Base-by-base conservation (phyloP, 139 green algal genomes). In the Mychonastes homosphaera region DNA sequence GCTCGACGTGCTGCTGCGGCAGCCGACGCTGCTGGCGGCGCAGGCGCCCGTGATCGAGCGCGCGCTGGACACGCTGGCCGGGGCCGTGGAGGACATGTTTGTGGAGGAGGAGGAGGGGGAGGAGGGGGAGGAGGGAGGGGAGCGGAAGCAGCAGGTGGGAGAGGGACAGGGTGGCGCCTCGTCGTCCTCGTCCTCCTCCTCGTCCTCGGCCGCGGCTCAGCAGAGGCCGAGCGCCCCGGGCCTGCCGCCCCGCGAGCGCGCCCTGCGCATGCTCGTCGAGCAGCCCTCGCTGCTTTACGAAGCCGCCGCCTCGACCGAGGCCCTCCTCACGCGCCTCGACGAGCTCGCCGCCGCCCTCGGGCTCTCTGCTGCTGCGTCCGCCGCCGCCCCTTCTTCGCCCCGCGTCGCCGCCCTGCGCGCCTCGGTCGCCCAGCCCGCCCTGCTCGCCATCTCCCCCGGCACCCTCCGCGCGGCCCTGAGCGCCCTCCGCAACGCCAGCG, bases 231-330 rank as follows among this genome's bases (percentile, higher is more conserved):
- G 51, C 34, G 62, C 69, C 29, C 24, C 60, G 19, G 48, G 47
- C 0, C 53, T 57, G 24, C 6, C 34, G n/a, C 29, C 47, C 21
- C 61, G 56, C 8, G 10, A 21, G 1, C 48, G 13, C 13, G 74
- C 69, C 3, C 66, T 81, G 50, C 40, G 23, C 6, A 32, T 77
- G 29, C 56, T 81, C 28, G 41, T 40, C 21, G 16, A 38, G 5
- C 63, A 77, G 47, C 74, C 74, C 6, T 38, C 23, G 4, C 66
- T 81, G n/a, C 46, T 72, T 40, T 77, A 72, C 53, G 58, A 65
- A n/a, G n/a, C n/a, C n/a, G 69, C 72, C 53, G 53, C 63, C 18
- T 73, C 54, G 0, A 28, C 26, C 5, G 59, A 56, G n/a, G 60
- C 32, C 24, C 38, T 77, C 3, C 50, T 40, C 3, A 55, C 50